Evolutionary conservation across 176 grass and related monocot genomes (phyloP).

Genomic region (Luzula sylvatica): DNA sequence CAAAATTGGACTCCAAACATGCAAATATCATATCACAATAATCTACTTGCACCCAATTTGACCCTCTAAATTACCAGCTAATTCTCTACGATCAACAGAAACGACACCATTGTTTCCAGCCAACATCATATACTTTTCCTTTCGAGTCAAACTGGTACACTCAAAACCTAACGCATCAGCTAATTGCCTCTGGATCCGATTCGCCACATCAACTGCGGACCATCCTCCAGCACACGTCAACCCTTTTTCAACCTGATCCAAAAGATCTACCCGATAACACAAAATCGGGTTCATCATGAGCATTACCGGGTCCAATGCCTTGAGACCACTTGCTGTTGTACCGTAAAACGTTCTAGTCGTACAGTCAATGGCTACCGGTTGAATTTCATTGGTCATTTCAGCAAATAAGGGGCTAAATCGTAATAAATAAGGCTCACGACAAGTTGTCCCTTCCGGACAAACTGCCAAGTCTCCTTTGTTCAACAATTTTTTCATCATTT

Average conservation of each 20-base stretch:
- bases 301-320: constrained; percentile 68
- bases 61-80: not conserved
- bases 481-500: constrained; percentile 53
- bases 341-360: constrained; percentile 44
- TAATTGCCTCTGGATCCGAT: constrained; percentile 61
- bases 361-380: constrained; percentile 71
- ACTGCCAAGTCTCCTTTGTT: constrained; percentile 44
- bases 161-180: constrained; percentile 56
- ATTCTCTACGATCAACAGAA: constrained; percentile 9
- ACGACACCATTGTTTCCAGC: constrained; percentile 82
- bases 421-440: constrained; percentile 80
- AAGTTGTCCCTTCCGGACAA: constrained; percentile 90
- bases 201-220: constrained; percentile 54
- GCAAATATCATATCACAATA: not conserved
- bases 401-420: constrained; percentile 88
- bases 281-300: constrained; percentile 62
- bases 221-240: constrained; percentile 41
- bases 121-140: constrained; percentile 86
- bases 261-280: constrained; percentile 53
- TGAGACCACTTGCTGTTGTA: constrained; percentile 78
- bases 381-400: constrained; percentile 73
- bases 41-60: constrained; percentile 14
- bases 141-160: constrained; percentile 53
- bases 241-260: constrained; percentile 37
- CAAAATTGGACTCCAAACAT: not conserved